These are phyloP conservation scores for Phallus indusiatus DNA, from an alignment of 768 basidiomycete genomes.

Conservation along the genomic window DNA sequence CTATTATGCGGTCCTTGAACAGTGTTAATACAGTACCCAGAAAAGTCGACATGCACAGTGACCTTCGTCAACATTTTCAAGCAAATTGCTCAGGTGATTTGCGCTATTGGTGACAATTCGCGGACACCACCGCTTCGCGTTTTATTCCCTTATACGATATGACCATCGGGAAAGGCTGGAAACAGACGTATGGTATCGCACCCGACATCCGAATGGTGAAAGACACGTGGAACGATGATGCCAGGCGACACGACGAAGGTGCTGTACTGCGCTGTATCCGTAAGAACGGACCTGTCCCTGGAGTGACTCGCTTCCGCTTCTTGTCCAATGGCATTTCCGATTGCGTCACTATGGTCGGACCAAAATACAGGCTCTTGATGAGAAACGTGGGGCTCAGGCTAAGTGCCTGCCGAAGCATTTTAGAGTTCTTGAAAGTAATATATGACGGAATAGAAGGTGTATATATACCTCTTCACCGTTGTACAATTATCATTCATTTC, in stretches of 20 bases:
- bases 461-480: background rate
- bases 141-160: too few relatives aligned
- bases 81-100: too few relatives aligned
- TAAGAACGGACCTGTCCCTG: background rate
- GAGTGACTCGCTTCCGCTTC: background rate
- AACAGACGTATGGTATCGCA: too few relatives aligned
- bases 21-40: too few relatives aligned
- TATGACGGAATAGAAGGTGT: background rate
- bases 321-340: background rate
- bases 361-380: background rate
- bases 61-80: too few relatives aligned
- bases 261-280: background rate
- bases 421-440: background rate
- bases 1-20: too few relatives aligned
- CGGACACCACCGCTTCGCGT: too few relatives aligned
- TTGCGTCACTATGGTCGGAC: background rate
- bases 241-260: background rate
- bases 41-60: too few relatives aligned
- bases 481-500: background rate
- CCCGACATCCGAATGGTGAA: background rate
- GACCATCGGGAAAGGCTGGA: too few relatives aligned
- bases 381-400: background rate
- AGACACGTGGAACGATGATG: background rate
- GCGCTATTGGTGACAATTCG: too few relatives aligned
- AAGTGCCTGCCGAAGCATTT: background rate